Conservation (phyloP, 1,139 yeast genomes). For the Debaryomyces sp. region DNA sequence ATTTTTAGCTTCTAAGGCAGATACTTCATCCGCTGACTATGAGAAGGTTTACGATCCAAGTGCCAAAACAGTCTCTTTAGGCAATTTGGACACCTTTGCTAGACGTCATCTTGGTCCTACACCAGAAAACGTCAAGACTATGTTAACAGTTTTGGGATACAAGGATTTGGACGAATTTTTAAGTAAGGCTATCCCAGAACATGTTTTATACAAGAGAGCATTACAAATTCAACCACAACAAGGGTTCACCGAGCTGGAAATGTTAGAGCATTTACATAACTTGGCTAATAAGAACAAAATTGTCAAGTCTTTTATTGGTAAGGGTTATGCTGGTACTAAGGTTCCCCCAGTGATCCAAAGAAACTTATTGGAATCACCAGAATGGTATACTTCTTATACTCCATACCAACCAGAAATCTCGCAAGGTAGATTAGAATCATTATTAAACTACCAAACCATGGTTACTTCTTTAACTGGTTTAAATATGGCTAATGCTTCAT, state of each 20-base stretch:
- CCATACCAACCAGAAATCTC: constrained; percentile 98
- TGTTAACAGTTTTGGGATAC: constrained; percentile 72
- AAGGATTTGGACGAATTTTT: constrained; percentile 71
- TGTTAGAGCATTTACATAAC: constrained; percentile 66
- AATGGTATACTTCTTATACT: constrained; percentile 98
- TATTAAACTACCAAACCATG: constrained; percentile 89
- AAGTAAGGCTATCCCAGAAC: constrained; percentile 72
- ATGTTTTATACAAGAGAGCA: constrained; percentile 68
- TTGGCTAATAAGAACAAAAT: constrained; percentile 76
- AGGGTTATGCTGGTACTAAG: constrained; percentile 90
- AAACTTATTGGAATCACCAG: constrained; percentile 89
- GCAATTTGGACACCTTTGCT: constrained; percentile 75
- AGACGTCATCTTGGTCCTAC: constrained; percentile 92
- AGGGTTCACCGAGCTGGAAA: constrained; percentile 82
- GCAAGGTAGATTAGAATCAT: constrained; percentile 90
- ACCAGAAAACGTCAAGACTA: constrained; percentile 58
- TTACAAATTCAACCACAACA: constrained; percentile 62
- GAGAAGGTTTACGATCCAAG: constrained; percentile 42
- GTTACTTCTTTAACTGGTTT: constrained; percentile 88
- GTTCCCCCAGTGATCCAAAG: constrained; percentile 94
- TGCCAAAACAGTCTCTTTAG: constrained; percentile 27
- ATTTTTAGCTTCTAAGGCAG: constrained; percentile 37
- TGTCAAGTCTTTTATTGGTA: constrained; percentile 81
- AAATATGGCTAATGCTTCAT: constrained; percentile 89
- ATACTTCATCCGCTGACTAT: constrained; percentile 51